Base-by-base conservation (phyloP, 2,329 filamentous ascomycete genomes). In the Trichophyton rubrum region DNA sequence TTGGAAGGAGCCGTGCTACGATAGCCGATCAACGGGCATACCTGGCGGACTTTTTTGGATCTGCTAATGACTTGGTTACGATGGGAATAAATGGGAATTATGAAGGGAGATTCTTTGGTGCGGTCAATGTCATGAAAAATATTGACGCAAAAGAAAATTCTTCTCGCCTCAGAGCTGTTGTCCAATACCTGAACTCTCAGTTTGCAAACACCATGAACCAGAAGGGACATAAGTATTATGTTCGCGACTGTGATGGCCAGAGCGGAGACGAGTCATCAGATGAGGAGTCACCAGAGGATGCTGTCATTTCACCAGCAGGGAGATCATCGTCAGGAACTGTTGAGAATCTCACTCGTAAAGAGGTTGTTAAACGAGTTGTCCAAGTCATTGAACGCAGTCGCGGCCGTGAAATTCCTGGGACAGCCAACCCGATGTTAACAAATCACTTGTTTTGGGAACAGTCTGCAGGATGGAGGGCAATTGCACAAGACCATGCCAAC, bases 361-460 rank as follows among this genome's bases (percentile, higher is more conserved):
- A 74, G 7, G 77, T 73, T 55, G 67, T 81, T 5, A 57, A 68
- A 0, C 72, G 77, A 64, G 73, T 78, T 1, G 59, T 72, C 27
- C 64, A 68, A 0, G 68, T 75, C 2, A 69, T 81, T 62, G 63
- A 68, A 24, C 72, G 72, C 27, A 76, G 68, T 13, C 73, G 81
- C 17, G 79, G 77, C 1, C 70, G 77, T 6, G 85, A 87, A 66
- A 71, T 87, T 0, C 80, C 82, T 0, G 83, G 83, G 0, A 80
- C 74, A 0, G 85, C 83, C 70, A 84, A 84, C 59, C 79, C 83
- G 0, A 67, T 82, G 53, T 71, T 86, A 6, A 76, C 86, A 0
- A 72, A 74, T 0, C 78, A 85, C n/a, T 68, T 88, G 0, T 87
- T 87, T 67, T 73, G 71, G 17, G 76, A 84, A 38, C 83, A 87